phyloP scores from a whole-genome alignment of 139 green algal genomes.

The Desmodesmus armatus region DNA sequence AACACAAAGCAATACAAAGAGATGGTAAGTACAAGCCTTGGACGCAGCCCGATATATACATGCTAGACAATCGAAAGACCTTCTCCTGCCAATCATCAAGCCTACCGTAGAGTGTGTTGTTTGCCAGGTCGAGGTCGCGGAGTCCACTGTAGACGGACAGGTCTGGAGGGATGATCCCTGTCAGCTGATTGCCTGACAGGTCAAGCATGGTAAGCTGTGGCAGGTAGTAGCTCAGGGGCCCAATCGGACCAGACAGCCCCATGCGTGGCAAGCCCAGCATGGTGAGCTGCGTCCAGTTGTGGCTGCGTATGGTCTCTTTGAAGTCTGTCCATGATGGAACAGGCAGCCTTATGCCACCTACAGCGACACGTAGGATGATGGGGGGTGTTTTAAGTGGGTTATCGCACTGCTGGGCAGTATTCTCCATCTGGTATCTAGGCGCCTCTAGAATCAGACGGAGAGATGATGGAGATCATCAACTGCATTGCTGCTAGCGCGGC shows the following conservation, averaged over 20 bases:
- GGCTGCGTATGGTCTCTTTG: slow-evolving; percentile 29
- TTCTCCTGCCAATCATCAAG: too few relatives aligned
- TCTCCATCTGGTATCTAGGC: too few relatives aligned
- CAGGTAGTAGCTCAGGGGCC: slow-evolving; percentile 1
- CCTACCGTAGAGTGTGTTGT: slow-evolving; percentile 25
- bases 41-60: too few relatives aligned
- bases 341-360: slow-evolving; percentile 33
- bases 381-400: too few relatives aligned
- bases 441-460: too few relatives aligned
- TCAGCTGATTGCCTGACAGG: slow-evolving; percentile 36
- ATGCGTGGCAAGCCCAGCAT: not conserved
- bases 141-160: slow-evolving; percentile 22
- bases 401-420: too few relatives aligned
- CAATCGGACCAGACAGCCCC: slow-evolving; percentile 14
- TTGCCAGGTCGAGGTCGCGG: not conserved
- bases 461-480: too few relatives aligned
- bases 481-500: too few relatives aligned
- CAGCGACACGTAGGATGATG: not conserved
- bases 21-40: too few relatives aligned
- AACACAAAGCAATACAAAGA: too few relatives aligned
- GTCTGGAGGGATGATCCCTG: slow-evolving; percentile 22
- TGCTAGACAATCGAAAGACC: not conserved
- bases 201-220: slow-evolving; percentile 28
- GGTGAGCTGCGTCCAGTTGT: slow-evolving; percentile 23
- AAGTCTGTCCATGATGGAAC: not conserved